Base-by-base conservation (phyloP, 768 basidiomycete species). In the Imleria badia region DNA sequence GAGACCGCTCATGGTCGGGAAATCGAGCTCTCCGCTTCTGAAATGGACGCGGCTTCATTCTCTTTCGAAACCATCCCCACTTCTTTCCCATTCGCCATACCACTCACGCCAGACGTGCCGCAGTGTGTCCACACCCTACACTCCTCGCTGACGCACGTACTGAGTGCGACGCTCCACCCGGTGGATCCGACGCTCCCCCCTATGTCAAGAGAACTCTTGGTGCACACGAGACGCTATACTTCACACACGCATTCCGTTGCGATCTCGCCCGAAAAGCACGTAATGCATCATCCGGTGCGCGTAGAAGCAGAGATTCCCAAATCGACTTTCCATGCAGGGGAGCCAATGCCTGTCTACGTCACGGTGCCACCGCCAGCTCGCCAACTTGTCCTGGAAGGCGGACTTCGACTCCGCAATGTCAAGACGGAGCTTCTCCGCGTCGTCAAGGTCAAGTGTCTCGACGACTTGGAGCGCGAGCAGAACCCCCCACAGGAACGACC, bases 31-130 rank as follows among this genome's bases (percentile, higher is more conserved):
- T 79, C 76, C 36, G 73, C 71, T 29, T 78, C 79, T 12, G 82
- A 86, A 55, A 64, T 83, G 43, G 78, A 81, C 54, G 72, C 91
- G 40, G 84, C 78, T 58, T 76, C 80, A 9, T 72, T 76, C 41
- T 64, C 76, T 45, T 58, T 65, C 44, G 62, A 73, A 19, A 55
- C 73, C 22, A 73, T 85, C 53, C 86, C 87, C 6, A 77, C 84
- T 3, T 80, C 81, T 20, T 81, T 87, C 56, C 84, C 87, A n/a
- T 95, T 94, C 71, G 82, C 89, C 35, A 84, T 95, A 56, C 89
- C 89, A 12, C 78, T 95, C 48, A 81, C 78, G 54, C 72, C 81
- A 39, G 93, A 95, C 70, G 84, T 89, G 7, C 93, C 93, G 0
- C 89, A 94, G 67, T 90, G 89, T 38, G 76, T 94, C 30, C 84